A percentile compares a stretch with the other conserved stretches of the same genome.
phyloP scores from a whole-genome alignment of 441 rosid species.

The Adansonia gregorii region DNA sequence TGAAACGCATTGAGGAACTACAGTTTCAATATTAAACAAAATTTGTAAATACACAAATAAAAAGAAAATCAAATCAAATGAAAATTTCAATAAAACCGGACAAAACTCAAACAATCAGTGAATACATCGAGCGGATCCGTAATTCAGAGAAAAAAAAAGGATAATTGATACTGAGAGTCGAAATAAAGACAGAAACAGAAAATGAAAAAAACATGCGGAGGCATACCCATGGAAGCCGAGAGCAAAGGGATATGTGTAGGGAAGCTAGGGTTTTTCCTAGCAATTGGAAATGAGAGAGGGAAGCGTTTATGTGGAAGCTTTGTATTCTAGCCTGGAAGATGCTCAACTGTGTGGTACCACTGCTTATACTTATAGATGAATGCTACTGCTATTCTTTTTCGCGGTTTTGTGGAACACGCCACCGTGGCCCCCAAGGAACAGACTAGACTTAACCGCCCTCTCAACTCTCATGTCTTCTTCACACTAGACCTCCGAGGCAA shows the following conservation, averaged over 20 bases:
- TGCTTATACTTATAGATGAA: not conserved
- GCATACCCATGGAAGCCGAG: constrained; percentile 20
- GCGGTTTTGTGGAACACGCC: not conserved
- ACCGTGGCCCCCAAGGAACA: constrained; percentile 13
- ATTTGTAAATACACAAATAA: not conserved
- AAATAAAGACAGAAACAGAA: not conserved
- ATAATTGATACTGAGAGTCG: not conserved
- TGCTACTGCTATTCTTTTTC: not conserved
- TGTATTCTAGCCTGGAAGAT: constrained; percentile 2
- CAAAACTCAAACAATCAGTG: constrained; percentile 11
- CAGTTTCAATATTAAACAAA: not conserved
- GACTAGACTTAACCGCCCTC: too few relatives aligned
- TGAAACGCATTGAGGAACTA: constrained; percentile 5
- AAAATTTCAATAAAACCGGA: not conserved
- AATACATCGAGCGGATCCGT: constrained; percentile 1
- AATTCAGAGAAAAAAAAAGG: not conserved
- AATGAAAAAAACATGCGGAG: constrained; percentile 10
- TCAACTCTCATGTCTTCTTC: too few relatives aligned
- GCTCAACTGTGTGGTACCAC: not conserved
- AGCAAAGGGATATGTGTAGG: not conserved
- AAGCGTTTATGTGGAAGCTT: not conserved
- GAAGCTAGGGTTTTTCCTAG: constrained; percentile 13
- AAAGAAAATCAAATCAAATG: not conserved
- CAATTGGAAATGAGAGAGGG: not conserved
- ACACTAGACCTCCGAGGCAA: too few relatives aligned